phyloP scores from a whole-genome alignment of 345 rosid genomes.

The Salix koriyanagi region DNA sequence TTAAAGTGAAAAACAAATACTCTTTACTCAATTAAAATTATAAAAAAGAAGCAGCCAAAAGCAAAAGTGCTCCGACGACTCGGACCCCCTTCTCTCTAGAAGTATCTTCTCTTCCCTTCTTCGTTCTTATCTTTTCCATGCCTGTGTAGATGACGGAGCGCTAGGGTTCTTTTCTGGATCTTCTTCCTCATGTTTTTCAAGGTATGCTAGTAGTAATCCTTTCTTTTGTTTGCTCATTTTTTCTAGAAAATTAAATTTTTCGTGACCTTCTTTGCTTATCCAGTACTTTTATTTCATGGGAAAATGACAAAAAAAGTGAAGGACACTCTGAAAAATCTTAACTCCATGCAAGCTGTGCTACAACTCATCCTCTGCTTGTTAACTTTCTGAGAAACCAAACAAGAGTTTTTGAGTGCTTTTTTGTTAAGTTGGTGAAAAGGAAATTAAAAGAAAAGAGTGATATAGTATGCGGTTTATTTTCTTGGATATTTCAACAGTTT shows the following conservation, averaged over 20 bases:
- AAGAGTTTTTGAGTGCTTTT: conserved; percentile 8
- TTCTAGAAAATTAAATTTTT: not conserved
- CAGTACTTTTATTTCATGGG: conserved; percentile 7
- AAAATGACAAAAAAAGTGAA: conserved; percentile 15
- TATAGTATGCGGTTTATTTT: conserved; percentile 5
- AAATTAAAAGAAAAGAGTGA: not conserved
- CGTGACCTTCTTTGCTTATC: conserved; percentile 1
- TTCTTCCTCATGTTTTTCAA: conserved; percentile 3
- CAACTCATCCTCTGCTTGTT: conserved; percentile 19
- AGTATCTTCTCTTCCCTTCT: conserved; percentile 4
- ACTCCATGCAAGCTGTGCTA: not conserved
- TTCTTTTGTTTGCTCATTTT: not conserved
- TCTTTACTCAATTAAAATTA: conserved; percentile 8
- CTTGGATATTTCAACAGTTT: conserved; percentile 14
- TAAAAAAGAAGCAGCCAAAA: not conserved
- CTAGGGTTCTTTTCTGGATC: not conserved
- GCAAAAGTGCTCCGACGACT: conserved; percentile 5
- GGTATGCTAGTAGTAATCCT: not conserved
- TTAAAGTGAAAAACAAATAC: conserved; percentile 3
- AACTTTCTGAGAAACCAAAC: not conserved
- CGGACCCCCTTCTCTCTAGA: conserved; percentile 13
- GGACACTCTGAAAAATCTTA: not conserved
- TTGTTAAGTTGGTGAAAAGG: conserved; percentile 8
- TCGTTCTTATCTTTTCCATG: conserved; percentile 10
- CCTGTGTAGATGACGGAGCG: not conserved